phyloP scores from a whole-genome alignment of 1,139 yeast genomes.

The Debaryomyces nepalensis region DNA sequence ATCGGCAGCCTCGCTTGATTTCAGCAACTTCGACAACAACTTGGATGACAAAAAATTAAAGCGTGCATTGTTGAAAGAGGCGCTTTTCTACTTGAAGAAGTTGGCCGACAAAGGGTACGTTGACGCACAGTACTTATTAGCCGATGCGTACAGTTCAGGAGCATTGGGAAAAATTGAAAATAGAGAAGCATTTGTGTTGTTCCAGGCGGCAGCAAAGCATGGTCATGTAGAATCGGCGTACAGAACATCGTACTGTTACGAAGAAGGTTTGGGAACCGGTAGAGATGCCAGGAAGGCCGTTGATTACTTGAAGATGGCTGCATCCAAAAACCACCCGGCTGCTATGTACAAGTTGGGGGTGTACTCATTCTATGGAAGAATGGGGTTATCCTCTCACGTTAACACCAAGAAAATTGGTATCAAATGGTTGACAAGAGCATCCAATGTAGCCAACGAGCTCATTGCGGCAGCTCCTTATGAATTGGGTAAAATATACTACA shows the following conservation, averaged over 20 bases:
- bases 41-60: constrained; percentile 40
- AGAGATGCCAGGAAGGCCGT: constrained; percentile 87
- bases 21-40: constrained; percentile 22
- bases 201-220: constrained; percentile 90
- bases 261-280: constrained; percentile 91
- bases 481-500: constrained; percentile 80
- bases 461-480: constrained; percentile 95
- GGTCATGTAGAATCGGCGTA: constrained; percentile 92
- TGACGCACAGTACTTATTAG: constrained; percentile 90
- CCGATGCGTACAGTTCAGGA: constrained; percentile 86
- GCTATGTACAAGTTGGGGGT: constrained; percentile 93
- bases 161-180: constrained; percentile 84
- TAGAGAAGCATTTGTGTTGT: constrained; percentile 73
- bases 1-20: constrained; percentile 29
- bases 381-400: constrained; percentile 76
- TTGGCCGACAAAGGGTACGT: constrained; percentile 81
- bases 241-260: constrained; percentile 88
- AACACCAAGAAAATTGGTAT: constrained; percentile 84
- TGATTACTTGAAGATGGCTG: constrained; percentile 85
- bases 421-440: constrained; percentile 90
- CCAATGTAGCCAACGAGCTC: constrained; percentile 80
- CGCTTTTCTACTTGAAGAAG: constrained; percentile 68
- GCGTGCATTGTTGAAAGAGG: constrained; percentile 71
- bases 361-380: constrained; percentile 79
- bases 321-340: constrained; percentile 89